Evolutionary conservation across 2,329 filamentous ascomycete species (phyloP), one percentile per base, ranked within the genome.

Genomic region (Trichoderma cornu-damae): DNA sequence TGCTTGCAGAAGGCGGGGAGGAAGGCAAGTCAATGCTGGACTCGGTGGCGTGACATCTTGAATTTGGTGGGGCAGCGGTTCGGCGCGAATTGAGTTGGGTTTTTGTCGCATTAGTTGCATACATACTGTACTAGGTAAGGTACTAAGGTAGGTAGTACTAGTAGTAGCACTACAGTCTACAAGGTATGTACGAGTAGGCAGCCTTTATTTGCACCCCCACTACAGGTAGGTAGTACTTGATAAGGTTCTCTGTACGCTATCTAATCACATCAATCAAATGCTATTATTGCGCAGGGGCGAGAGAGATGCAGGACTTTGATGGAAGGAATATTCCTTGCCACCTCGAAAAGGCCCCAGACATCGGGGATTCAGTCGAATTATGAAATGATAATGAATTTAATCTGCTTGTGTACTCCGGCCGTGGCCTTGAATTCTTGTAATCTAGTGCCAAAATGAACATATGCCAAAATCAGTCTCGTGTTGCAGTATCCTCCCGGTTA

Each of bases 1-100:
- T 32, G 12, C 8, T 12, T 50, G 20, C 18, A 6, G 26, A 52
- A 32, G 26, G 26, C 26, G 30, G 24, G n/a, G 9, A 47, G n/a
- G 32, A 35, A 7, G 40, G n/a, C n/a, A 18, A 52, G 28, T 26
- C 32, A 47, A 34, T 47, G 16, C 14, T 47, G 38, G 34, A 12
- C n/a, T 47, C 34, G 40, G 28, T 57, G 53, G 44, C 44, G 40
- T 57, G 53, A 57, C 53, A 57, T 49, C 44, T 42, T n/a, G 44
- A 34, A 53, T 26, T 42, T 51, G 54, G 54, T 57, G 54, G 54
- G 54, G 54, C 46, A 50, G 32, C 44, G 38, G 54, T 57, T 57
- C 54, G 54, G 54, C 34, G 28, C 43, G 53, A 18, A 35, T 43
- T 43, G 24, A 34, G 18, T 52, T 52, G 18, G 18, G n/a, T n/a